These are phyloP conservation scores for Crucihimalaya himalaica DNA, from an alignment of 345 rosid genomes.

Conservation along the genomic window DNA sequence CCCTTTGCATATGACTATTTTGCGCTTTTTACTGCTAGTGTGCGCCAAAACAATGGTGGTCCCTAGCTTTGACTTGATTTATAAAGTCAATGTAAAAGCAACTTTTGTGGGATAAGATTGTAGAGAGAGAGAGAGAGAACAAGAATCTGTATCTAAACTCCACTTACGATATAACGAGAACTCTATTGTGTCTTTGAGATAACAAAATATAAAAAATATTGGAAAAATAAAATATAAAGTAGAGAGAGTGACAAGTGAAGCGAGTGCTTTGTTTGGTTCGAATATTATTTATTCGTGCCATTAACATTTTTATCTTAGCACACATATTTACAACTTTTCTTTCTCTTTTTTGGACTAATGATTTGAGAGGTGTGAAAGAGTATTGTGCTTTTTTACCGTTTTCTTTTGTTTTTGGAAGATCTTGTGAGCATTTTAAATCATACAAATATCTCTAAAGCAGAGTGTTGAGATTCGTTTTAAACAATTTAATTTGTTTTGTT, in stretches of 20 bases:
- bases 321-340: not conserved
- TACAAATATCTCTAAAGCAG: not conserved
- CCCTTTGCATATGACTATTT: slow-evolving; percentile 19
- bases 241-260: slow-evolving; percentile 38
- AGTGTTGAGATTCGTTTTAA: not conserved
- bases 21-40: slow-evolving; percentile 15
- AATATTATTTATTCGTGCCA: slow-evolving; percentile 29
- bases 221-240: not conserved
- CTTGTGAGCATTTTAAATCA: not conserved
- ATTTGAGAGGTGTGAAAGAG: slow-evolving; percentile 4
- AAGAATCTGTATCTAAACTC: slow-evolving; percentile 23
- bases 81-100: slow-evolving; percentile 65
- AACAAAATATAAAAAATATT: not conserved
- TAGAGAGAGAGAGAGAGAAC: not conserved
- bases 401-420: not conserved
- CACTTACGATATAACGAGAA: slow-evolving; percentile 32
- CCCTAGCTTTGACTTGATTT: slow-evolving; percentile 59
- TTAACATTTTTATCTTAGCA: slow-evolving; percentile 9
- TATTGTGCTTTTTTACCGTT: not conserved
- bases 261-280: slow-evolving; percentile 31
- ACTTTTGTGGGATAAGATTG: slow-evolving; percentile 32
- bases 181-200: slow-evolving; percentile 16
- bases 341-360: not conserved
- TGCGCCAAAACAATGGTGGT: slow-evolving; percentile 16
- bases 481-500: too few relatives aligned